Conservation (phyloP, 2,329 filamentous ascomycete genomes). For the Colletotrichum gigasporum region DNA sequence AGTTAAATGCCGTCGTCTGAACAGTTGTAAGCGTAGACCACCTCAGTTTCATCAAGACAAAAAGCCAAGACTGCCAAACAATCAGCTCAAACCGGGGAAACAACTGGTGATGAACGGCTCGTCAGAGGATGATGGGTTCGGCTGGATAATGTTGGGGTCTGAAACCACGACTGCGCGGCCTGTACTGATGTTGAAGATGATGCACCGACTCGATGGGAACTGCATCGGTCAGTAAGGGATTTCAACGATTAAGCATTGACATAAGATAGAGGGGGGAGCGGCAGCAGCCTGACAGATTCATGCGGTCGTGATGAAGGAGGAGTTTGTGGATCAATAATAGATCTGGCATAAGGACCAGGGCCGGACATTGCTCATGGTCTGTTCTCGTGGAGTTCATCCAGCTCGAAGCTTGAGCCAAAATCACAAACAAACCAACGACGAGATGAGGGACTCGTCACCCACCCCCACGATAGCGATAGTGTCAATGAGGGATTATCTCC, state of each 20-base stretch:
- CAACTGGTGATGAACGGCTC: not conserved
- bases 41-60: slow-evolving; percentile 5
- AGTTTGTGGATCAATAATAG: slow-evolving; percentile 13
- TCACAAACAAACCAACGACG: not conserved
- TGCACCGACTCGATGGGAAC: not conserved
- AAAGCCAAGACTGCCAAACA: slow-evolving; percentile 15
- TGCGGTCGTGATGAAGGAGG: slow-evolving; percentile 14
- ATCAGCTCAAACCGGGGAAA: slow-evolving; percentile 11
- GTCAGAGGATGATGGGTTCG: slow-evolving; percentile 3
- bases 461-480: not conserved
- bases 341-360: not conserved
- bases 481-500: not conserved
- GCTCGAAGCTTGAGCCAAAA: not conserved
- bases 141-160: not conserved
- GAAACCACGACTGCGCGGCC: slow-evolving; percentile 16
- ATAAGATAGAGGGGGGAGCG: not conserved
- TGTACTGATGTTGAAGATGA: not conserved
- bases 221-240: not conserved
- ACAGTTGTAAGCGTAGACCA: slow-evolving; percentile 9
- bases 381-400: not conserved
- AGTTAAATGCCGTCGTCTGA: slow-evolving; percentile 24
- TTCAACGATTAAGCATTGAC: slow-evolving; percentile 11
- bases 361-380: slow-evolving; percentile 4
- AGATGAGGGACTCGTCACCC: not conserved
- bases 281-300: slow-evolving; percentile 20